Conservation (phyloP, 2,329 filamentous ascomycete species). For the Neurospora crassa region DNA sequence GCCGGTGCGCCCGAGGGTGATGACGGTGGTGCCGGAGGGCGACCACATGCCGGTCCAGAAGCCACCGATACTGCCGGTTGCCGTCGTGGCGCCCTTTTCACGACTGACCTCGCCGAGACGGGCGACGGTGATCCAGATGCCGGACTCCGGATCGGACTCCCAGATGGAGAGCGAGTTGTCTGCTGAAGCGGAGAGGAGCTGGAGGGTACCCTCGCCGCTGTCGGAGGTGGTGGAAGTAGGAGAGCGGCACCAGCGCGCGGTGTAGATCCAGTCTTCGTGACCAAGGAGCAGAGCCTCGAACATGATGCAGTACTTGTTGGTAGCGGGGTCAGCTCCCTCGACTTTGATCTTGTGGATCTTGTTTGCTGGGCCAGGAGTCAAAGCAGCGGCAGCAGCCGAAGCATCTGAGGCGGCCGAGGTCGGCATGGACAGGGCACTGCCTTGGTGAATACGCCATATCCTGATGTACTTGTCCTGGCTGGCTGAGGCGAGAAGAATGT, state of each 20-base stretch:
- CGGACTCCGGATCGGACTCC: conserved; percentile 74
- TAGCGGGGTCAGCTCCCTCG: conserved; percentile 21
- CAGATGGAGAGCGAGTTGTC: conserved; percentile 93
- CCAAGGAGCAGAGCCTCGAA: conserved; percentile 91
- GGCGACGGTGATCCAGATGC: conserved; percentile 82
- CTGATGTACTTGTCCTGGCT: conserved; percentile 97
- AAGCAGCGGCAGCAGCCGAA: conserved; percentile 42
- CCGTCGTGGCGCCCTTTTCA: conserved; percentile 91
- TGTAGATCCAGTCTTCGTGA: conserved; percentile 98
- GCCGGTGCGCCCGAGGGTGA: conserved; percentile 80
- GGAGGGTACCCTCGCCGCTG: conserved; percentile 42
- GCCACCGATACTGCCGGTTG: conserved; percentile 88
- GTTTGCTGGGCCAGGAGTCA: conserved; percentile 53
- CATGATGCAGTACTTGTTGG: conserved; percentile 64
- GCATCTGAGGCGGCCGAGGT: conserved; percentile 47
- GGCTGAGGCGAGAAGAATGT: conserved; percentile 79
- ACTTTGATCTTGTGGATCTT: conserved; percentile 72
- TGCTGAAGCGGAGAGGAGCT: conserved; percentile 80
- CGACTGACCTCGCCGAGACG: conserved; percentile 87
- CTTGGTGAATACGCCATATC: conserved; percentile 76
- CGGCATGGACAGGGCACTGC: conserved; percentile 51
- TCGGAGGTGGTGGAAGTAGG: conserved; percentile 11
- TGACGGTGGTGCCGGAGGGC: conserved; percentile 62
- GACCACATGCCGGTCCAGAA: conserved; percentile 97
- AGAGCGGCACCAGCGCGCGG: conserved; percentile 58